Evolutionary conservation across 306 rosid genomes (phyloP).

Genomic region (Dryas octopetala): DNA sequence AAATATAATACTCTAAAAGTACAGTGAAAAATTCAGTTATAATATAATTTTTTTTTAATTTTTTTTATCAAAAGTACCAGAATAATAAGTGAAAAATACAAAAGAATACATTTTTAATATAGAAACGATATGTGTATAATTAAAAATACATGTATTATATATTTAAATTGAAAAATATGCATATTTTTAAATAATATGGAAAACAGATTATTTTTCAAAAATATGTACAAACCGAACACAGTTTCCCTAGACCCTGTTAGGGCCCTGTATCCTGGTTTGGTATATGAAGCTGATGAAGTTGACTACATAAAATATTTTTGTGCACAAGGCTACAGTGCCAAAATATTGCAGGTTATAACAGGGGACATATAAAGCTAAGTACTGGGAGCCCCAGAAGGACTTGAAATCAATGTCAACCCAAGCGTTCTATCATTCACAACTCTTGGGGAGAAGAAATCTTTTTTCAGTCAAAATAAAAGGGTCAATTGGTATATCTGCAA

Average conservation of each 20-base stretch:
- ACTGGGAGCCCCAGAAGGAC: slow-evolving; percentile 23
- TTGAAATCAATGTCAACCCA: slow-evolving; percentile 33
- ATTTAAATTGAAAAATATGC: too few species aligned
- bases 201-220: too few species aligned
- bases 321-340: slow-evolving; percentile 35
- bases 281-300: slow-evolving; percentile 32
- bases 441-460: slow-evolving; percentile 28
- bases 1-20: too few species aligned
- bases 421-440: slow-evolving; percentile 31
- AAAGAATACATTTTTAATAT: too few species aligned
- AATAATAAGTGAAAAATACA: too few species aligned
- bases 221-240: too few species aligned
- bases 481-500: background rate
- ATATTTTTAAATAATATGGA: too few species aligned
- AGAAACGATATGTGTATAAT: too few species aligned
- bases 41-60: too few species aligned
- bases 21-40: too few species aligned
- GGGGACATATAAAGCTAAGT: slow-evolving; percentile 38
- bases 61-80: too few species aligned
- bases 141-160: too few species aligned
- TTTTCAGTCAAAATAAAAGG: background rate
- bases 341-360: slow-evolving; percentile 23
- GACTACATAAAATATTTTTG: slow-evolving; percentile 31
- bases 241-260: slow-evolving; percentile 26
- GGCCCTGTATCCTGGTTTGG: slow-evolving; percentile 45